Base-by-base conservation (phyloP, 163 green algal species). In the Chlorella variabilis region DNA sequence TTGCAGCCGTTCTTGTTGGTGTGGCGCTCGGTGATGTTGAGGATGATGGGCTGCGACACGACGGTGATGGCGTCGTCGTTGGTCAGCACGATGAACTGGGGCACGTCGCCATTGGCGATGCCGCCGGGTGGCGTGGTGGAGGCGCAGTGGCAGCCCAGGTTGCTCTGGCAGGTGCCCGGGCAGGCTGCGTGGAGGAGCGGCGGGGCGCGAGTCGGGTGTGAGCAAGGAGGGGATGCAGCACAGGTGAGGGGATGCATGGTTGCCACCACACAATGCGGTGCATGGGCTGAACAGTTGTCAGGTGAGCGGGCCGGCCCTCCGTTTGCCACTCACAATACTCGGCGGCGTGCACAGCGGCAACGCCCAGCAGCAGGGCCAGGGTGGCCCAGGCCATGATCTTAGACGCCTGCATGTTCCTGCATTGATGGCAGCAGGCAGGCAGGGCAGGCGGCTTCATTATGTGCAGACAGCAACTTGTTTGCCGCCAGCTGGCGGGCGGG, bases 1-100 rank as follows among this genome's bases (percentile, higher is more conserved):
- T 78, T 80, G 74, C 81, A 86, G 6, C 81, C 81, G 48, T 86
- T 86, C 38, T 67, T 66, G 81, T 86, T 86, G 4, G 13, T 36
- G 73, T 79, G 48, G 23, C 56, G 42, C 41, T 82, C 74, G 31
- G 81, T 86, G 62, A 86, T 74, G 73, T 68, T 74, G 39, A 82
- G 38, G 38, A 86, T 78, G 18, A 77, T 58, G 33, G 61, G 59
- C 61, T 74, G 48, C 34, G 58, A 70, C 1, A 49, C 48, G 11
- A 61, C 21, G 41, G 68, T 84, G 68, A 84, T 67, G 7, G 78
- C 68, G 62, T 84, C 78, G 29, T 84, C 78, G 31, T 74, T 79
- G 18, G 78, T 79, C n/a, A 82, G 61, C 45, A 77, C 48, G 66
- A 83, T 83, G 49, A 84, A 78, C 67, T 84, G 79, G 13, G 79